A percentile compares a stretch with the other conserved stretches of the same genome.
Evolutionary conservation across 306 rosid genomes (phyloP).

Genomic region (Vigna nakashimae): DNA sequence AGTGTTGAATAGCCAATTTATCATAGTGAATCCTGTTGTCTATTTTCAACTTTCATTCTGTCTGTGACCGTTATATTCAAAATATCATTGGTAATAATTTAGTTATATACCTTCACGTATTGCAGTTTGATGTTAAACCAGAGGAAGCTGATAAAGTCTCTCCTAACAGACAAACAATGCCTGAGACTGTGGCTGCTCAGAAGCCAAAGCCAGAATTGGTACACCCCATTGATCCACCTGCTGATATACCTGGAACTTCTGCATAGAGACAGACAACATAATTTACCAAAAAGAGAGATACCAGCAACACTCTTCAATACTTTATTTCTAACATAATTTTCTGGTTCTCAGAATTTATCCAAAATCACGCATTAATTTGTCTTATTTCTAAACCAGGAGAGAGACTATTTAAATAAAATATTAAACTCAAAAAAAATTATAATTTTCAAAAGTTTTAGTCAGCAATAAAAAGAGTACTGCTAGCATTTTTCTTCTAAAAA

Average conservation of each 20-base stretch:
- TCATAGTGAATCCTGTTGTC: neutral
- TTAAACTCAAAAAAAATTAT: neutral
- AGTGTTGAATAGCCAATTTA: neutral
- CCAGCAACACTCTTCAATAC: neutral
- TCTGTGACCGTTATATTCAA: neutral
- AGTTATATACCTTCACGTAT: conserved; percentile 14
- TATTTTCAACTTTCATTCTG: neutral
- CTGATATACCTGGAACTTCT: conserved; percentile 54
- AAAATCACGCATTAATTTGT: neutral
- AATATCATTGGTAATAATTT: neutral
- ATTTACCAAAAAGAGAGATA: neutral
- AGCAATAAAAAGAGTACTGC: neutral
- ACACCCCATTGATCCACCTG: conserved; percentile 36
- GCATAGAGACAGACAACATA: conserved; percentile 48
- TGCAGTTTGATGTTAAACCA: conserved; percentile 63
- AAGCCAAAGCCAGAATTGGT: conserved; percentile 50
- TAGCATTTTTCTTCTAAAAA: neutral
- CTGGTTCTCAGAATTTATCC: too few species aligned
- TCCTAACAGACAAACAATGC: conserved; percentile 66
- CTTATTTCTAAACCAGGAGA: too few species aligned
- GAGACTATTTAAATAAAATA: neutral
- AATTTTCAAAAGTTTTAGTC: too few species aligned
- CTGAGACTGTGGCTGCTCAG: conserved; percentile 54
- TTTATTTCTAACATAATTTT: neutral
- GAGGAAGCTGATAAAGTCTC: conserved; percentile 63